Evolutionary conservation across 2,329 filamentous ascomycete species (phyloP).

Genomic region (Pestalotiopsis sp.): DNA sequence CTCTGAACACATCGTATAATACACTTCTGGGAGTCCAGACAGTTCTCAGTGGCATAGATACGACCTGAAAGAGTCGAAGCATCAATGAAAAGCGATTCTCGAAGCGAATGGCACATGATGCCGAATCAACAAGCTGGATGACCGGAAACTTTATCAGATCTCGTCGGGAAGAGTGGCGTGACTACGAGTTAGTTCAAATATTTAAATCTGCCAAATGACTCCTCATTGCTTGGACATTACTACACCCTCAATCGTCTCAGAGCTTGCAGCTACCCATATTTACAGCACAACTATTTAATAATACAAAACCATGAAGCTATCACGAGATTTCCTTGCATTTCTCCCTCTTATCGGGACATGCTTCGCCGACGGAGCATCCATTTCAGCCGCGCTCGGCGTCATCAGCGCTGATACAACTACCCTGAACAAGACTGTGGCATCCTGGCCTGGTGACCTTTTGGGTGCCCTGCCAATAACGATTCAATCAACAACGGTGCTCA

Average conservation of each 20-base stretch:
- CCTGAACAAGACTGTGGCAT: constrained; percentile 36
- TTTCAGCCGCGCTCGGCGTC: constrained; percentile 36
- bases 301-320: constrained; percentile 14
- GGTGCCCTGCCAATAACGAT: constrained; percentile 43
- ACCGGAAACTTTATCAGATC: neutral
- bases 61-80: neutral
- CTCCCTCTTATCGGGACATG: constrained; percentile 17
- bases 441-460: constrained; percentile 42
- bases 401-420: constrained; percentile 36
- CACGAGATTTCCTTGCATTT: constrained; percentile 14
- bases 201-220: neutral
- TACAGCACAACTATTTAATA: neutral
- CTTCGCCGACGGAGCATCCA: constrained; percentile 36
- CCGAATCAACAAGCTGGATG: neutral
- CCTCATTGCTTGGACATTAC: neutral
- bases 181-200: neutral
- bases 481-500: constrained; percentile 41
- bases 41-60: neutral
- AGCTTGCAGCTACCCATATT: neutral
- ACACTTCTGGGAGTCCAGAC: neutral
- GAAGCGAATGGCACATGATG: constrained; percentile 2
- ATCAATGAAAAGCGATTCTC: neutral
- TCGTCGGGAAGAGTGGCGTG: neutral
- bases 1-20: neutral
- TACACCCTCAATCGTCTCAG: neutral